Percentiles rank a stretch among this genome's conserved stretches.
These are phyloP conservation scores for Colletotrichum limetticola DNA, from an alignment of 2,329 filamentous ascomycete genomes.

Conservation along the genomic window DNA sequence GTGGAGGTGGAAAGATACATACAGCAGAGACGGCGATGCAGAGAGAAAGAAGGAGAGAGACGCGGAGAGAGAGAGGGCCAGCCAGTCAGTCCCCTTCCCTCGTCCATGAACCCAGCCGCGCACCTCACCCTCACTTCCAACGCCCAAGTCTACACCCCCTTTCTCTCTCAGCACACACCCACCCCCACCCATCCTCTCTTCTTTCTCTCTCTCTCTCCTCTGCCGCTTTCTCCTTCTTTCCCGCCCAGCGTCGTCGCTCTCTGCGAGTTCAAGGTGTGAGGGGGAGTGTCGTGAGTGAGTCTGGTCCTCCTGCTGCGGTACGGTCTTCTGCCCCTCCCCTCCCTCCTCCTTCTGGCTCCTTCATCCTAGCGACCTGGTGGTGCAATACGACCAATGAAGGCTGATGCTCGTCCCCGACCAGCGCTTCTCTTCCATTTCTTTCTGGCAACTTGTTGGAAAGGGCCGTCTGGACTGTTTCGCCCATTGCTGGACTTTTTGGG, in stretches of 20 bases:
- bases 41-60: background rate
- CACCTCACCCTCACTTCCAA: background rate
- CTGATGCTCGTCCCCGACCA: slow-evolving; percentile 31
- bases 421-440: slow-evolving; percentile 21
- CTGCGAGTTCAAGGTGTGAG: slow-evolving; percentile 7
- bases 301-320: background rate
- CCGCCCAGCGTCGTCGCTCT: background rate
- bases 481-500: slow-evolving; percentile 30
- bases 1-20: background rate
- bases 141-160: slow-evolving; percentile 4
- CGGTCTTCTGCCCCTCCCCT: slow-evolving; percentile 18
- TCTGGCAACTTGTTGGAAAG: slow-evolving; percentile 20
- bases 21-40: background rate
- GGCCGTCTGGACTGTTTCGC: slow-evolving; percentile 30
- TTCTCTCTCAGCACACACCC: slow-evolving; percentile 14
- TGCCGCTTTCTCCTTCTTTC: slow-evolving; percentile 1
- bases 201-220: slow-evolving; percentile 23
- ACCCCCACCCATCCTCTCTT: slow-evolving; percentile 19
- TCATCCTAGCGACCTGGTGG: slow-evolving; percentile 26
- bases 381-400: slow-evolving; percentile 27
- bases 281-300: slow-evolving; percentile 3
- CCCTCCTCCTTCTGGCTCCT: slow-evolving; percentile 29
- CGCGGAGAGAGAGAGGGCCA: background rate
- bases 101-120: background rate
- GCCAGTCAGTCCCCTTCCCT: background rate